Base-by-base conservation (phyloP, 2,329 filamentous ascomycete species). In the Colletotrichum siamense region DNA sequence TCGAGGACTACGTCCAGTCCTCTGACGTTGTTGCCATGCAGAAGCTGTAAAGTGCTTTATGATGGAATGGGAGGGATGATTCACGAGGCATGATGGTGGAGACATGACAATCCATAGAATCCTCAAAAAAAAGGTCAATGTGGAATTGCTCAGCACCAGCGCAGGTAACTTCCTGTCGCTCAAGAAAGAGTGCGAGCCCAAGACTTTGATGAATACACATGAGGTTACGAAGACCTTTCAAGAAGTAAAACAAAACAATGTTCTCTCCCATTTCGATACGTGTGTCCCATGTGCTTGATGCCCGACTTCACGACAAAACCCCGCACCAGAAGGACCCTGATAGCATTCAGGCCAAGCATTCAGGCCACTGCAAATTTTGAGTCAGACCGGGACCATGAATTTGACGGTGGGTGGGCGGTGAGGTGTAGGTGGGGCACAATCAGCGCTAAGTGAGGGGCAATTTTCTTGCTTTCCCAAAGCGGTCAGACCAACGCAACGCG, bases 1-100 rank as follows among this genome's bases (percentile, higher is more conserved):
- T 96, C 82, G 97, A 99, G 90, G 97, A 99, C 86, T 94, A 95
- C 87, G 96, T 99, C 84, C 97, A 99, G 93, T 98, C 96, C 81
- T 93, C 94, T 82, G 97, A 99, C 87, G 86, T 98, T 84, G 94
- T 69, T 70, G 77, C 78, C 67, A 80, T 79, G 77, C 77, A 78
- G 77, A 79, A 79, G 79, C 78, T 80, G 70, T 78, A 73, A 75
- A 66, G 63, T 55, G 71, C 72, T 75, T 70, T 55, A 68, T 74
- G 49, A 66, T 63, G 26, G 57, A 55, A 71, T 61, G 32, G 73
- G 69, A 75, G 75, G 71, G 78, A 81, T 78, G 79, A 79, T 78
- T 79, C 81, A 84, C 80, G 80, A 83, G 78, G 81, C 79, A 83
- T 80, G 82, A 84, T 76, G 79, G 63, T 79, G 79, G 79, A 78